These are phyloP conservation scores for Pseudovirgaria hyperparasitica DNA, from an alignment of 2,329 filamentous ascomycete genomes.

Conservation along the genomic window DNA sequence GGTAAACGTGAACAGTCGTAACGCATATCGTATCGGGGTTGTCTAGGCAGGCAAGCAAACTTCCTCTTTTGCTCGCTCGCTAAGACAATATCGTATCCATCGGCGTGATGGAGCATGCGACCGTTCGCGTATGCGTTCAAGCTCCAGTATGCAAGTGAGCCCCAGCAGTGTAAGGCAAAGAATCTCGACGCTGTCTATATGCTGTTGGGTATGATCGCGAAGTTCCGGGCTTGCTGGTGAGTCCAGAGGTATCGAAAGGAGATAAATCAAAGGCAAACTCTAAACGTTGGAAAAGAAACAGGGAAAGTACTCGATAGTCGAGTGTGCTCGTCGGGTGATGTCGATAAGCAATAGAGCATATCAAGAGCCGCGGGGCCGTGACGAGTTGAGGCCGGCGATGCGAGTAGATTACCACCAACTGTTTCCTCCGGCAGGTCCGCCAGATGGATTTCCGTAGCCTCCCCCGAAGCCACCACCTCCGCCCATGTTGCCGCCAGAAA, in stretches of 20 bases:
- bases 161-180: slow-evolving; percentile 27
- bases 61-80: no score
- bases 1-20: no score
- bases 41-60: no score
- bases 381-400: background rate
- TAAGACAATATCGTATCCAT: no score
- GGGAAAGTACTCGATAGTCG: slow-evolving; percentile 8
- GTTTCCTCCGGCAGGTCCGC: slow-evolving; percentile 47
- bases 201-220: slow-evolving; percentile 35
- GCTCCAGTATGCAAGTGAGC: slow-evolving; percentile 22
- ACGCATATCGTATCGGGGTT: no score
- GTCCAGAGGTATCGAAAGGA: slow-evolving; percentile 19
- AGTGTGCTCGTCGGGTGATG: slow-evolving; percentile 3
- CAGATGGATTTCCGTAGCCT: slow-evolving; percentile 57
- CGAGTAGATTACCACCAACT: slow-evolving; percentile 50
- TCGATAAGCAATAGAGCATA: slow-evolving; percentile 4
- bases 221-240: slow-evolving; percentile 27
- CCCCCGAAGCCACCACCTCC: slow-evolving; percentile 38
- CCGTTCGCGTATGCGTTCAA: slow-evolving; percentile 14
- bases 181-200: slow-evolving; percentile 40
- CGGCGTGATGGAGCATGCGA: no score
- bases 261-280: slow-evolving; percentile 18
- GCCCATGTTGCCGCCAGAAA: slow-evolving; percentile 28
- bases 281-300: slow-evolving; percentile 17
- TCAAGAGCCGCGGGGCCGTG: slow-evolving; percentile 5